phyloP scores from a whole-genome alignment of 305 asterid genomes.

The Solanum hybrid region DNA sequence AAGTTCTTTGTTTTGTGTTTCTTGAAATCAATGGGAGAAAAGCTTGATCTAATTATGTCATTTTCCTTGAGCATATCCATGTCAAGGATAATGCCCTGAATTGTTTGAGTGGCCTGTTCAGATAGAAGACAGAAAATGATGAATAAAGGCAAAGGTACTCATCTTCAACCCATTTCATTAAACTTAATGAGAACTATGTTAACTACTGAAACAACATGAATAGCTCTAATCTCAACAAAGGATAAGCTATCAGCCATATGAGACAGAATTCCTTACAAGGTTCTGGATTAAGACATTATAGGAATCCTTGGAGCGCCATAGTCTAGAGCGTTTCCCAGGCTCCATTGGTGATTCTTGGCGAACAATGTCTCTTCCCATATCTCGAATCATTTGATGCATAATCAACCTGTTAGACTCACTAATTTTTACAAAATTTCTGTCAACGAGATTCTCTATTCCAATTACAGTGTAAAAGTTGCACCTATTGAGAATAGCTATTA shows the following conservation, averaged over 20 bases:
- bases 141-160: not conserved
- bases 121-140: not conserved
- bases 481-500: not conserved
- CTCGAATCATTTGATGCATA: slow-evolving; percentile 13
- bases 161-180: not conserved
- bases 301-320: slow-evolving; percentile 12
- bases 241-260: not conserved
- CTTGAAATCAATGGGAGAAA: not conserved
- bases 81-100: slow-evolving; percentile 8
- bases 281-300: slow-evolving; percentile 5
- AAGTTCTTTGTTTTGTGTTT: not conserved
- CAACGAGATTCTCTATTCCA: slow-evolving; percentile 10
- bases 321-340: slow-evolving; percentile 12
- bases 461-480: slow-evolving; percentile 8
- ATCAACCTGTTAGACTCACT: slow-evolving; percentile 1
- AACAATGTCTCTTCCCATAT: slow-evolving; percentile 16
- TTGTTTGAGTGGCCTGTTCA: slow-evolving; percentile 8
- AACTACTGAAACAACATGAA: not conserved
- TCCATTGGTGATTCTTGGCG: slow-evolving; percentile 13
- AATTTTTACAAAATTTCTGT: slow-evolving; percentile 4
- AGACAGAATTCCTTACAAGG: slow-evolving; percentile 3
- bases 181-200: not conserved
- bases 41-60: not conserved
- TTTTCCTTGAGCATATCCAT: slow-evolving; percentile 7
- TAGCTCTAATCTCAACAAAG: not conserved